Evolutionary conservation across 2,329 filamentous ascomycete genomes (phyloP), one percentile per base, ranked within the genome.

Genomic region (Calycina herbarum): DNA sequence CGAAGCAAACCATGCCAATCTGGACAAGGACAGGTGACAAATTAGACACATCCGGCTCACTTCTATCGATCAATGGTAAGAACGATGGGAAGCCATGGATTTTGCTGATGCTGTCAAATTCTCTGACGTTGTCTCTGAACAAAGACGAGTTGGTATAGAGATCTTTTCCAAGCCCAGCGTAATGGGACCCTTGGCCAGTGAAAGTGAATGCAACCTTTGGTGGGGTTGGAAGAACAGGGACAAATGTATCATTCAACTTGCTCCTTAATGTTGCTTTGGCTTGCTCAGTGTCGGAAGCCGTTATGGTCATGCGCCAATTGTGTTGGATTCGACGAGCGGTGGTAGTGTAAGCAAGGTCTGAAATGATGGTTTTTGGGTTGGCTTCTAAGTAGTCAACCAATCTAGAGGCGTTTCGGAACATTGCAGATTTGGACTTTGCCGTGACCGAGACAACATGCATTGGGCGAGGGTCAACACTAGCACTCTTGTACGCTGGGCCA

Each of bases 251-350:
- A 73, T 79, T 77, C 27, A 85, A 74, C 82, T 85, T 86, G 5
- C 77, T 74, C 65, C 79, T 73, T 31, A 85, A 83, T n/a, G 82
- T 78, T 2, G 80, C 81, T 72, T 80, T 80, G 24, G 79, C 80
- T 59, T 84, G 82, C 0, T 72, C 63, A 2, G 82, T 68, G 62
- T 78, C 78, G 5, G 76, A 74, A 0, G 79, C 82, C 3, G 79
- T 75, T 56, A 84, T 79, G 54, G 80, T 82, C 74, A 86, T 79
- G 33, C 86, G 82, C 78, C 82, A 85, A 70, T 82, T 79, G 75
- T 88, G 83, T 68, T 89, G 87, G 11, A 86, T 83, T 57, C 84
- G 83, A 27, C 88, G 83, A 15, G 73, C 73, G 31, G 72, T 73
- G 6, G 72, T 73, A 2, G 75, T 75, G 60, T 77, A 77, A 17